A percentile compares a stretch with the other conserved stretches of the same genome.
These are phyloP conservation scores for Ascochyta fabae DNA, from an alignment of 2,329 filamentous ascomycete genomes.

Conservation along the genomic window DNA sequence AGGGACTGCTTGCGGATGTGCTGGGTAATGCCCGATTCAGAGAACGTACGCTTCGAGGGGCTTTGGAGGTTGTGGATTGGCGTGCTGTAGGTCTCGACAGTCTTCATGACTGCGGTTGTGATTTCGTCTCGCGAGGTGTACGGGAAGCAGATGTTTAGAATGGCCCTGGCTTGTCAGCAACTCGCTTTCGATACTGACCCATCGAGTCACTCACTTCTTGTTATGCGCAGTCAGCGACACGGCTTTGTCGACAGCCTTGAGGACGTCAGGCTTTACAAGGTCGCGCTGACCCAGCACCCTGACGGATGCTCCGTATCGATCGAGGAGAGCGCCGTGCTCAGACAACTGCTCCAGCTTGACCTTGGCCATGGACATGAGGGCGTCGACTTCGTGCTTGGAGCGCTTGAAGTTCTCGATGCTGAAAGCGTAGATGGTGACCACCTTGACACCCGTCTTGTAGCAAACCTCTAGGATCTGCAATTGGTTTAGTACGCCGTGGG, in stretches of 20 bases:
- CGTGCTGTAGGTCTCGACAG: conserved; percentile 83
- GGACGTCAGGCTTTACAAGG: conserved; percentile 83
- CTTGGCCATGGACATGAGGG: conserved; percentile 97
- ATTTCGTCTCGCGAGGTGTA: conserved; percentile 98
- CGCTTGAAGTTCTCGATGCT: conserved; percentile 99
- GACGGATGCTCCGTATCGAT: conserved; percentile 88
- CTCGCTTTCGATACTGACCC: neutral
- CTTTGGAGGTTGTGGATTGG: conserved; percentile 65
- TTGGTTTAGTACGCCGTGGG: neutral
- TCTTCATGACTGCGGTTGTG: conserved; percentile 83
- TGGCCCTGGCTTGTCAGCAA: conserved; percentile 54
- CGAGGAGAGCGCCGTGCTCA: conserved; percentile 90
- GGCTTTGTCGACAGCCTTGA: conserved; percentile 85
- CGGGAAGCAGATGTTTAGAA: conserved; percentile 95
- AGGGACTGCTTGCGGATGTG: conserved; percentile 70
- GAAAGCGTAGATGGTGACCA: conserved; percentile 97
- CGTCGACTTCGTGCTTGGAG: conserved; percentile 94
- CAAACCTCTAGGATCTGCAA: conserved; percentile 86
- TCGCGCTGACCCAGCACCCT: conserved; percentile 84
- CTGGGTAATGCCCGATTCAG: conserved; percentile 83
- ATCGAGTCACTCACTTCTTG: conserved; percentile 65
- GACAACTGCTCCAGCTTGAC: conserved; percentile 90
- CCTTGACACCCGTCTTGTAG: conserved; percentile 96
- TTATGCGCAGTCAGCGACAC: conserved; percentile 88
- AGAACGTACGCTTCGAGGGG: conserved; percentile 71